Evolutionary conservation across 805 yeast genomes (phyloP), one percentile per base, ranked within the genome.

Genomic region (Candida nonsorbophila): DNA sequence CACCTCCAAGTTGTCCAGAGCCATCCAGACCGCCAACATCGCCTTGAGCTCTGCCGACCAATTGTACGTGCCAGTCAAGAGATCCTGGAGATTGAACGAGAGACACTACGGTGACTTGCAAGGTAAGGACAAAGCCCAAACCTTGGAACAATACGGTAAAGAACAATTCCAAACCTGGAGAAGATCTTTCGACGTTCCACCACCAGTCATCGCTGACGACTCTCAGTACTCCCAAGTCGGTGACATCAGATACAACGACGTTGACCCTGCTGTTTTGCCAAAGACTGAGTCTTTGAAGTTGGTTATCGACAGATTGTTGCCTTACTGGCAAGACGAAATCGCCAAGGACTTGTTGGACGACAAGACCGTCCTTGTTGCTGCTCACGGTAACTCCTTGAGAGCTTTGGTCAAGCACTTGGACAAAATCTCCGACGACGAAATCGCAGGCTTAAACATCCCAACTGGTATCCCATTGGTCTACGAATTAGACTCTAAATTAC

Each of bases 61-160:
- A 59, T 68, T 85, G 48, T 88, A 78, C 76, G 75, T 88, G 46
- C 95, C 94, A 55, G 94, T 84, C 52, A 77, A 80, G 66, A 84
- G 97, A 75, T 76, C 90, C 33, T 90, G 97, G 97, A 84, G 97
- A 77, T 77, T 88, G 62, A 88, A 88, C 73, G 97, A 88, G 74
- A 92, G 97, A 77, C 97, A 88, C 69, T 88, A 88, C 73, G 97
- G 97, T 77, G 97, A 86, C 49, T 77, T 88, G 55, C 97, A 90
- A 72, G 97, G 97, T 65, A 87, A 90, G 74, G 94, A 90, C 75
- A 88, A 88, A 74, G 96, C 96, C 49, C 88, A 74, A 52, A 83
- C 95, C 46, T 75, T 87, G 57, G 88, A 77, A 53, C 64, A 76
- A 52, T 88, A 76, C 70, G 97, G 97, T 58, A 67, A 76, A 52